Conservation (phyloP, 345 rosid species). For the Capsella bursapastoris region DNA sequence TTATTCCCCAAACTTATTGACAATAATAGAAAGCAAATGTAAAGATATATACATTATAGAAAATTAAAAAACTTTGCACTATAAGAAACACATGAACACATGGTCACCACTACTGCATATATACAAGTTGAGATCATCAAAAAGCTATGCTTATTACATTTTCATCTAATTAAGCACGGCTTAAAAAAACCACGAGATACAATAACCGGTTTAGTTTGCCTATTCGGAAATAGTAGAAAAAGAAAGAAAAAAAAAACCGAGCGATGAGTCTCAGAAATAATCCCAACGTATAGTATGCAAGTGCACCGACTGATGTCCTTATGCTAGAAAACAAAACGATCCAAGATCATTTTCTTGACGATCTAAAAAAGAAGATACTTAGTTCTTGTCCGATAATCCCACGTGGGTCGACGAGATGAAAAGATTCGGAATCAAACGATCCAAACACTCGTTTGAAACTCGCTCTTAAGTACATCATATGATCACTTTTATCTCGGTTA, state of each 20-base stretch:
- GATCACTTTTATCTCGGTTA: constrained; percentile 44
- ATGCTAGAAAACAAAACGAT: constrained; percentile 14
- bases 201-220: constrained; percentile 22
- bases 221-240: background rate
- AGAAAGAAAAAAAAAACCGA: background rate
- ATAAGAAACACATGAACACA: constrained; percentile 45
- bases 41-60: constrained; percentile 13
- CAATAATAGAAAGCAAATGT: constrained; percentile 32
- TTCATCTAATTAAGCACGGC: constrained; percentile 33
- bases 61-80: constrained; percentile 37
- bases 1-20: constrained; percentile 43
- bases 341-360: constrained; percentile 20
- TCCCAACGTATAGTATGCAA: constrained; percentile 26
- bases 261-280: constrained; percentile 25
- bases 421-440: constrained; percentile 64
- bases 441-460: constrained; percentile 58
- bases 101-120: constrained; percentile 44
- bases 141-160: constrained; percentile 37
- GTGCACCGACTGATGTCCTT: constrained; percentile 24
- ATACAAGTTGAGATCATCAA: constrained; percentile 36
- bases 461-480: constrained; percentile 69
- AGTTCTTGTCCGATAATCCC: constrained; percentile 75
- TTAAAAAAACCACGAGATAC: constrained; percentile 25
- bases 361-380: constrained; percentile 68
- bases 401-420: constrained; percentile 71